These are phyloP conservation scores for Trypanosoma rangeli DNA, from an alignment of 208 protist genomes.

Conservation along the genomic window DNA sequence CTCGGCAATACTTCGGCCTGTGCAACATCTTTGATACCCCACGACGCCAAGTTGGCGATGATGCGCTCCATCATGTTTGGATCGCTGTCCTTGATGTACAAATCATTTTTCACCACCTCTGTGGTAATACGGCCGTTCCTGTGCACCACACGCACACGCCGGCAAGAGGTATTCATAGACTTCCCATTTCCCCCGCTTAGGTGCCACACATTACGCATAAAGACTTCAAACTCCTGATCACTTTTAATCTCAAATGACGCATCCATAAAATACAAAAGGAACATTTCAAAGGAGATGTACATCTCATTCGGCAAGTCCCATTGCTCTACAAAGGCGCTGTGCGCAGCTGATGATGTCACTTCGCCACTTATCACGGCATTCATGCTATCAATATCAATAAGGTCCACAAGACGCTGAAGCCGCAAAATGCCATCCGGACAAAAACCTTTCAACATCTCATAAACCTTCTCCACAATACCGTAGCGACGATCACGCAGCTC, in stretches of 20 bases:
- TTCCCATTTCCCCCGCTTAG: constrained; percentile 84
- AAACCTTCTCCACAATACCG: constrained; percentile 63
- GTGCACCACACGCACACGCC: constrained; percentile 83
- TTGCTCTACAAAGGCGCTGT: constrained; percentile 50
- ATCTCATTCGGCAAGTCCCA: constrained; percentile 51
- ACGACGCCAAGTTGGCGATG: constrained; percentile 57
- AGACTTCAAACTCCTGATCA: constrained; percentile 82
- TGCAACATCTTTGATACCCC: constrained; percentile 89
- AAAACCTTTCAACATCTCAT: constrained; percentile 59
- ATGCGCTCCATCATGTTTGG: constrained; percentile 54
- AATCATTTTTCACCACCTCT: constrained; percentile 87
- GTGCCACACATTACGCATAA: constrained; percentile 90
- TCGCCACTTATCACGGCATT: constrained; percentile 39
- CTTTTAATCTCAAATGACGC: constrained; percentile 68
- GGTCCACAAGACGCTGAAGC: constrained; percentile 47
- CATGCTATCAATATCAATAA: constrained; percentile 68
- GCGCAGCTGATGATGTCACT: constrained; percentile 45
- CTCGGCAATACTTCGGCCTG: constrained; percentile 44
- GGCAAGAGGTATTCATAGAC: constrained; percentile 82
- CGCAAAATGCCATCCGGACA: constrained; percentile 48
- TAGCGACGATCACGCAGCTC: constrained; percentile 63
- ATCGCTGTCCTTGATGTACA: constrained; percentile 59
- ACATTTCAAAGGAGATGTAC: constrained; percentile 56
- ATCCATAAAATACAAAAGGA: constrained; percentile 76
- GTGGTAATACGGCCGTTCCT: constrained; percentile 72